Percentiles rank a stretch among this genome's conserved stretches.
Evolutionary conservation across 352 stramenopile species (phyloP).

Genomic region (Phytopythium helicoides): DNA sequence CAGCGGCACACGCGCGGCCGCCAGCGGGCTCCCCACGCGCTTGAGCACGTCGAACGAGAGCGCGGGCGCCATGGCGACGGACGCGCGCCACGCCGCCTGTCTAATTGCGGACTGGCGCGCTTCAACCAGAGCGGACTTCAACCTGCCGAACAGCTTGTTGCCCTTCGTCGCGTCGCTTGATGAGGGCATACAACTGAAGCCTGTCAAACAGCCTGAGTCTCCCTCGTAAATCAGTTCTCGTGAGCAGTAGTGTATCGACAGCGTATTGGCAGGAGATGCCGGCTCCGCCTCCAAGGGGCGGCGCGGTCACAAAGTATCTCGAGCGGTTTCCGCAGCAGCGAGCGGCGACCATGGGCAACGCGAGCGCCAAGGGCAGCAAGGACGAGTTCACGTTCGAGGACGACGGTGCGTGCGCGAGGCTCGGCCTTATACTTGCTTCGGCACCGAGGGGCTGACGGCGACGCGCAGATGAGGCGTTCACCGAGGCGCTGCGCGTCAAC

Average conservation of each 20-base stretch:
- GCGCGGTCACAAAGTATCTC: background rate
- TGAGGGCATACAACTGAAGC: too few species aligned
- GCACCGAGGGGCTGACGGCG: background rate
- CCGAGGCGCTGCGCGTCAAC: constrained; percentile 85
- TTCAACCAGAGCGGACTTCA: background rate
- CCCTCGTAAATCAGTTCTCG: too few species aligned
- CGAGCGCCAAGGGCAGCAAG: constrained; percentile 63
- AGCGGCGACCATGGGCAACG: constrained; percentile 50
- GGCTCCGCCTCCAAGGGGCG: too few species aligned
- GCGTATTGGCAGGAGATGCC: too few species aligned
- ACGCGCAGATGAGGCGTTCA: constrained; percentile 81
- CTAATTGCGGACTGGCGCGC: background rate
- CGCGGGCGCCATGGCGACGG: constrained; percentile 1
- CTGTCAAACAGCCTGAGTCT: too few species aligned
- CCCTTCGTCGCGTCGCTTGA: too few species aligned
- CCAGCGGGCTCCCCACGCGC: constrained; percentile 5
- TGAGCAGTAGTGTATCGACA: too few species aligned
- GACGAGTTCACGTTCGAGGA: constrained; percentile 85
- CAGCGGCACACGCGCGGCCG: background rate
- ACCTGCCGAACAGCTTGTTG: constrained; percentile 1
- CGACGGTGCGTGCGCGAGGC: constrained; percentile 30
- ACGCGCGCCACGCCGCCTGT: background rate
- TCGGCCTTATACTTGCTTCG: background rate
- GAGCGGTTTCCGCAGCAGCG: background rate
- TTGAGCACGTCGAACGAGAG: constrained; percentile 5